These are phyloP conservation scores for Neurospora hispaniola DNA, from an alignment of 495 filamentous ascomycete genomes.

Conservation along the genomic window DNA sequence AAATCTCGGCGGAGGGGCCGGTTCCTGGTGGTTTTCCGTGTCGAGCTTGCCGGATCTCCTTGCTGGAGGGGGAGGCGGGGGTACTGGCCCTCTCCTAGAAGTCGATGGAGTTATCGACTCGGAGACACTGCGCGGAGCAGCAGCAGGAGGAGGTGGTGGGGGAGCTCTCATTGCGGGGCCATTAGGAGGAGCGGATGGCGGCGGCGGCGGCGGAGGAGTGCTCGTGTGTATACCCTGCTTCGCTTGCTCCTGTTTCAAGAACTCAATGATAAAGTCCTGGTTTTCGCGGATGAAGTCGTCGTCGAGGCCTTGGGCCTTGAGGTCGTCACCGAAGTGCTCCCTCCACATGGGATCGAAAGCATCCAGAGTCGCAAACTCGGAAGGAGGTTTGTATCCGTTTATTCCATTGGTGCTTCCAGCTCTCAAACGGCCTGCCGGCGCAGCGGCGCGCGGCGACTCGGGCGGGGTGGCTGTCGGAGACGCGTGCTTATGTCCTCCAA, in stretches of 20 bases:
- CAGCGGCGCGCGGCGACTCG: constrained; percentile 37
- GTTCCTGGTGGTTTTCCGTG: constrained; percentile 34
- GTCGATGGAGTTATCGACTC: constrained; percentile 35
- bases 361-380: constrained; percentile 60
- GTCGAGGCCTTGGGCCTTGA: constrained; percentile 78
- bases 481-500: constrained; percentile 59
- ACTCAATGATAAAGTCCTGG: constrained; percentile 88
- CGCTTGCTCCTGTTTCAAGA: constrained; percentile 71
- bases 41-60: constrained; percentile 47
- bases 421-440: constrained; percentile 41
- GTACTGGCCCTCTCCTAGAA: constrained; percentile 60
- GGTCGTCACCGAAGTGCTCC: constrained; percentile 67
- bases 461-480: constrained; percentile 42
- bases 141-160: constrained; percentile 44
- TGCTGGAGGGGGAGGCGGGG: constrained; percentile 71
- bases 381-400: constrained; percentile 22
- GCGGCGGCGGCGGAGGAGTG: constrained; percentile 45
- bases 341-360: constrained; percentile 75
- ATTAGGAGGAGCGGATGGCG: constrained; percentile 33
- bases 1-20: constrained; percentile 54
- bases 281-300: constrained; percentile 88
- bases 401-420: constrained; percentile 30
- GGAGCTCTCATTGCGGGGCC: constrained; percentile 34
- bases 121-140: constrained; percentile 23
- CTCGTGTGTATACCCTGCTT: constrained; percentile 32